Evolutionary conservation across 78 protist species (phyloP), one percentile per base, ranked within the genome.

Genomic region (Dictyostelium intermedium): DNA sequence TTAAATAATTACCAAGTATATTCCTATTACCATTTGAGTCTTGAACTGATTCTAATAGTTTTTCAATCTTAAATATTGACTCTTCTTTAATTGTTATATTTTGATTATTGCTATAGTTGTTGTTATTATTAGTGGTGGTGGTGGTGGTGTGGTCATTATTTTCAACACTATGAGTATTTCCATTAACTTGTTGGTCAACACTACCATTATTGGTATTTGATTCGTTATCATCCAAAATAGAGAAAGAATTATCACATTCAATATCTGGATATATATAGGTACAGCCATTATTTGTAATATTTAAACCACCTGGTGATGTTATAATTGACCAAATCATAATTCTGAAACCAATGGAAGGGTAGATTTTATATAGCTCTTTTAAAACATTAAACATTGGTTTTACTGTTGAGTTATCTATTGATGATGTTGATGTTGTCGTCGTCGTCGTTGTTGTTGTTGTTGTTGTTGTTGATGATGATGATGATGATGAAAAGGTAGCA

Each of bases 211-310:
- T 18, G 35, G 7, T 20, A 3, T 23, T 27, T 66, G 35, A n/a
- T 61, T 66, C 18, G 43, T 0, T 9, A 20, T 30, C 30, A 82
- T 34, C 47, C 7, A 16, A 13, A 35, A 13, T 23, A 2, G 73
- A 63, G 16, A 25, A 37, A 18, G 56, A 47, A 80, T 47, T 35
- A 80, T 80, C 84, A 80, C 84, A 37, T 35, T 66, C 53, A 32
- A 82, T 60, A 34, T 89, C 82, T 10, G 93, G 86, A 89, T 69
- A 89, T 14, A 89, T 45, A 86, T 77, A 86, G 18, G 30, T 37
- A 27, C 23, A 61, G 0, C 72, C 77, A 32, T 14, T 50, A 5
- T 27, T 20, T 14, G n/a, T 13, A 45, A 39, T 35, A 23, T 20
- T 8, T 20, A 89, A 32, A n/a, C 93, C 93, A 45, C 93, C 93